Base-by-base conservation (phyloP, 1,284 basidiomycete genomes). In the Tausonia pullulans region DNA sequence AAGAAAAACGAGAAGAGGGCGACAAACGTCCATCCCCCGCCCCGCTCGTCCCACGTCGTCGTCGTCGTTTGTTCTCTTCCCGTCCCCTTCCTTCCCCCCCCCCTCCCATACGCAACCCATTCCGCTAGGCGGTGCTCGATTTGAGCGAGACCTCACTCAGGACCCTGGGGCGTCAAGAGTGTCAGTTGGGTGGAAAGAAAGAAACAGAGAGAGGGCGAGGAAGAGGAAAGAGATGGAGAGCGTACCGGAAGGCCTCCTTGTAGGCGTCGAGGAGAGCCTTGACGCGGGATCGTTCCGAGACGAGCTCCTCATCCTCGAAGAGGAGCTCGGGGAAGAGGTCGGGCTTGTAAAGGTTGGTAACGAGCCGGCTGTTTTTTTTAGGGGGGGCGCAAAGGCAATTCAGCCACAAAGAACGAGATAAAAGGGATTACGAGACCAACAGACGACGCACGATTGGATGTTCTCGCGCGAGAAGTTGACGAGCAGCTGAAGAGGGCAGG, bases 381-480 rank as follows among this genome's bases (percentile, higher is more conserved):
- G 27, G 27, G 27, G 27, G 27, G 27, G 27, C 1, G 27, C 27
- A 27, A 27, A 27, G 27, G 27, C 27, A 27, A 27, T 27, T 27
- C 27, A 27, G 27, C 27, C 27, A 27, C 27, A 27, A 27, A 27
- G 27, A 27, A 27, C 27, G 27, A 27, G 27, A 27, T 1, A 27
- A 27, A 27, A 27, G 27, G 27, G 27, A 27, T 27, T 27, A 2
- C 27, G 27, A 27, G 27, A 27, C 27, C 27, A 27, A 27, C 27
- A 27, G 27, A 27, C 27, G 27, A 27, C 27, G 27, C 27, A 27
- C 43, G 97, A 96, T 79, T 98, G 96, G 49, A 99, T 91, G 41
- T 90, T 87, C 73, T 97, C 90, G 58, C 90, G 87, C n/a, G 92
- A 93, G 74, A 91, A 84, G 78, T 97, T 98, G 73, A 99, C 95